Base-by-base conservation (phyloP, 1,284 basidiomycete species). In the Cryptococcus sp. region DNA sequence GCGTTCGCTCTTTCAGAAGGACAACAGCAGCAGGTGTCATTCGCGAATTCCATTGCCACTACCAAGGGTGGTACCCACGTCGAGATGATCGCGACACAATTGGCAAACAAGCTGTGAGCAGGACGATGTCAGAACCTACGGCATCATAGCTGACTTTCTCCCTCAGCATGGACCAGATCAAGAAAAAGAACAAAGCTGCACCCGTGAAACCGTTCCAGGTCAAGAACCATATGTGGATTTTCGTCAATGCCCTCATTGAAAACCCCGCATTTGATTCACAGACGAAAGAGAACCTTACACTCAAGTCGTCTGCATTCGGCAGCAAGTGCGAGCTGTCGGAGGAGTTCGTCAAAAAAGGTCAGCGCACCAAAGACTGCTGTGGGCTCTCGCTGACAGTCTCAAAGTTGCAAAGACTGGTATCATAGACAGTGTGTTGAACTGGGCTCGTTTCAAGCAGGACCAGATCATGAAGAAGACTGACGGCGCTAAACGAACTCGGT, bases 191-290 rank as follows among this genome's bases (percentile, higher is more conserved):
- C 82, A 97, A 96, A 81, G 91, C 83, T 2, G 91, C 93, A 10
- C 85, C 89, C 1, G 89, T 99, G 71, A 98, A 98, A 79, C 85
- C 91, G 13, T 85, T 87, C 60, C 93, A 97, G 79, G 88, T 99
- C 80, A 95, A 92, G 82, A 94, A 90, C 74, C 94, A 99, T 75
- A 93, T 99, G 85, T 96, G 93, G 93, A 85, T 99, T 61, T 99
- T 99, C 73, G 89, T 99, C 76, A 99, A 99, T 72, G 88, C 91
- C 22, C 83, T 97, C 63, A 90, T 99, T 64, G 94, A 97, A 81
- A 99, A 99, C 75, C 95, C 96, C 10, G 92, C 94, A 1, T 99
- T 99, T 79, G 95, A 99, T 83, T 94, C 93, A 81, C 96, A 99
- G 80, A 99, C 96, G 49, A 99, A 99, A 82, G 96, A 99, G 79